Percentiles rank a stretch among this genome's conserved stretches.
Conservation (phyloP, 2,329 filamentous ascomycete species). For the Cladosporium sp. region DNA sequence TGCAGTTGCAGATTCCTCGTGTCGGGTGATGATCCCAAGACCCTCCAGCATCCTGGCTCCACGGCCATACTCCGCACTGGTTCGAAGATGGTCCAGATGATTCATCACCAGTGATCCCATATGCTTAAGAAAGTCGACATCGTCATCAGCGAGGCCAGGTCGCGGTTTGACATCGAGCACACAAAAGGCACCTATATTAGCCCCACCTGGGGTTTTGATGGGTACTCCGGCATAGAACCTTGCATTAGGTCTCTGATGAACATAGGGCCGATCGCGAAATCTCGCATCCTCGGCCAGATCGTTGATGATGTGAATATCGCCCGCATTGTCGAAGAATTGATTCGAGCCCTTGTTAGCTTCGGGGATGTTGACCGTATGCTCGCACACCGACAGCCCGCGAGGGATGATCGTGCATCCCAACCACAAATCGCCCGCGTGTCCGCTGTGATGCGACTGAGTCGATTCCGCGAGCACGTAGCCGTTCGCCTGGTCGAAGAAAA, state of each 20-base stretch:
- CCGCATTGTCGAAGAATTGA: slow-evolving; percentile 1
- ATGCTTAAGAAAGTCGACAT: slow-evolving; percentile 54
- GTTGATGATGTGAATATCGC: slow-evolving; percentile 25
- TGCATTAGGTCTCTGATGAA: slow-evolving; percentile 24
- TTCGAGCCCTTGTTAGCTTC: slow-evolving; percentile 20
- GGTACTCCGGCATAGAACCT: slow-evolving; percentile 59
- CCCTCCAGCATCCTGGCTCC: slow-evolving; percentile 6
- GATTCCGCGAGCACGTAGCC: slow-evolving; percentile 54
- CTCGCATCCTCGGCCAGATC: slow-evolving; percentile 24
- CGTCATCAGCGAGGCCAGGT: slow-evolving; percentile 46
- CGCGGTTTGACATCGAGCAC: slow-evolving; percentile 56
- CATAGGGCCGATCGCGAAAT: slow-evolving; percentile 28
- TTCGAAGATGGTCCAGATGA: slow-evolving; percentile 55
- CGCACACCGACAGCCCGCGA: slow-evolving; percentile 27
- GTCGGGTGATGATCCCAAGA: neutral
- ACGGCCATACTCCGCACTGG: slow-evolving; percentile 40
- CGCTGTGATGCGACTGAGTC: slow-evolving; percentile 40
- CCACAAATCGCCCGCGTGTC: slow-evolving; percentile 24
- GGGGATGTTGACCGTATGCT: slow-evolving; percentile 26
- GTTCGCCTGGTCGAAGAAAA: slow-evolving; percentile 47
- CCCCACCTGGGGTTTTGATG: slow-evolving; percentile 54
- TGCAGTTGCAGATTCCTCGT: neutral
- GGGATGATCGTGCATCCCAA: slow-evolving; percentile 28
- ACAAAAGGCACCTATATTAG: slow-evolving; percentile 58
- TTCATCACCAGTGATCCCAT: slow-evolving; percentile 57